These are phyloP conservation scores for Rhododendron ferrugineum DNA, from an alignment of 148 eudicot species.

Conservation along the genomic window DNA sequence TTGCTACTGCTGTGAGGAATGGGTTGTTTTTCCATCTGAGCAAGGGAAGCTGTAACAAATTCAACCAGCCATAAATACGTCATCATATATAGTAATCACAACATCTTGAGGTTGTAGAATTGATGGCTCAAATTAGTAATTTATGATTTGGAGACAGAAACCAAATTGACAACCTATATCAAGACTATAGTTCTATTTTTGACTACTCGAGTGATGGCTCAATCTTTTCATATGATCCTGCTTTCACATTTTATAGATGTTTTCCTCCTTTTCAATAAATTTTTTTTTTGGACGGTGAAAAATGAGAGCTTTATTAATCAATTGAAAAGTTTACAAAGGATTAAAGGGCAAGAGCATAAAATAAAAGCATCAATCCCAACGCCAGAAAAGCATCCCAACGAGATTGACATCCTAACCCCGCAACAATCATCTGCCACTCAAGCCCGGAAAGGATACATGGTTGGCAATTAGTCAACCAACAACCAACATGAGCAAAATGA, in stretches of 20 bases:
- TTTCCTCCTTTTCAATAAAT: background rate
- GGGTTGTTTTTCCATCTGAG: constrained; percentile 23
- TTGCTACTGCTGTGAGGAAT: constrained; percentile 13
- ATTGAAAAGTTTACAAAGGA: no score
- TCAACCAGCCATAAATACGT: background rate
- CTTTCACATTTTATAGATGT: background rate
- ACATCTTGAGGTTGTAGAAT: background rate
- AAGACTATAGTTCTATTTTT: background rate
- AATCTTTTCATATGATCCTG: background rate
- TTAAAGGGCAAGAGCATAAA: no score
- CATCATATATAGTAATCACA: background rate
- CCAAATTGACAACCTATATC: background rate
- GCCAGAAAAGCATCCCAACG: no score
- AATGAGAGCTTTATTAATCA: no score
- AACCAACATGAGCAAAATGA: no score
- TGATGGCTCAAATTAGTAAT: background rate
- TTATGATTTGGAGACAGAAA: background rate
- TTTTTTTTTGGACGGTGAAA: no score
- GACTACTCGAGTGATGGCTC: background rate
- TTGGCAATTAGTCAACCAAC: no score
- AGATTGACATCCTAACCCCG: no score
- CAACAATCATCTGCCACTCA: no score
- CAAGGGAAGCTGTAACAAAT: constrained; percentile 12
- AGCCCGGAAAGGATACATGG: no score
- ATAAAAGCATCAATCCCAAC: no score